Percentiles rank a stretch among this genome's conserved stretches.
Evolutionary conservation across 805 yeast species (phyloP).

Genomic region (Diddensiella santjacobensis): DNA sequence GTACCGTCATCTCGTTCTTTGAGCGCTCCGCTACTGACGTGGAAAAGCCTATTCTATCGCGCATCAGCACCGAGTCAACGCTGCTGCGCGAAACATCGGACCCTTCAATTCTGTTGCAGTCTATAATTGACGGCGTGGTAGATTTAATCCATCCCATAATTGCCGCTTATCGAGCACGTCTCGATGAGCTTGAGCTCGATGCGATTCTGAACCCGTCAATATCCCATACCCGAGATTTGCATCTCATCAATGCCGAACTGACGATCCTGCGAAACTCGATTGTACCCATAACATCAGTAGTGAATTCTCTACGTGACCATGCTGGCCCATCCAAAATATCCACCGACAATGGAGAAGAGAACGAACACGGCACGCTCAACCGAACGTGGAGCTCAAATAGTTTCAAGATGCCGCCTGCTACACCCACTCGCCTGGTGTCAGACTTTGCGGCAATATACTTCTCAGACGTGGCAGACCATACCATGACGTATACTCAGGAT

Average conservation of each 20-base stretch:
- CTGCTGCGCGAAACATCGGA: conserved; percentile 49
- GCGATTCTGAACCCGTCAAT: conserved; percentile 49
- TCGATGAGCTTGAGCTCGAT: conserved; percentile 50
- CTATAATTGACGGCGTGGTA: conserved; percentile 51
- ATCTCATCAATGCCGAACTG: conserved; percentile 51
- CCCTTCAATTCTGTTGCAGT: conserved; percentile 50
- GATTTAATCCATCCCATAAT: conserved; percentile 53
- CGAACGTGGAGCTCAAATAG: background rate
- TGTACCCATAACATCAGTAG: conserved; percentile 45
- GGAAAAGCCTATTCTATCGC: conserved; percentile 47
- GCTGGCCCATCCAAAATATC: conserved; percentile 22
- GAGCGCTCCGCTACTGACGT: conserved; percentile 54
- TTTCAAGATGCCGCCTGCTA: background rate
- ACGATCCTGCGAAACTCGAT: conserved; percentile 45
- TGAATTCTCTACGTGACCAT: conserved; percentile 45
- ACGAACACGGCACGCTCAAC: background rate
- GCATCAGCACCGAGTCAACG: conserved; percentile 45
- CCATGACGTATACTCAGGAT: conserved; percentile 48
- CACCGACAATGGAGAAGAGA: background rate
- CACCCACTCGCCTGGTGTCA: conserved; percentile 30
- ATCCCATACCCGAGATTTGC: conserved; percentile 49
- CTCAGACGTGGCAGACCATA: conserved; percentile 56
- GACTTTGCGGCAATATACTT: conserved; percentile 46
- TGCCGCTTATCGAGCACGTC: conserved; percentile 46
- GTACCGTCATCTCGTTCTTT: conserved; percentile 52